These are phyloP conservation scores for Oxytropis ochrocephala DNA, from an alignment of 306 rosid species.

Conservation along the genomic window DNA sequence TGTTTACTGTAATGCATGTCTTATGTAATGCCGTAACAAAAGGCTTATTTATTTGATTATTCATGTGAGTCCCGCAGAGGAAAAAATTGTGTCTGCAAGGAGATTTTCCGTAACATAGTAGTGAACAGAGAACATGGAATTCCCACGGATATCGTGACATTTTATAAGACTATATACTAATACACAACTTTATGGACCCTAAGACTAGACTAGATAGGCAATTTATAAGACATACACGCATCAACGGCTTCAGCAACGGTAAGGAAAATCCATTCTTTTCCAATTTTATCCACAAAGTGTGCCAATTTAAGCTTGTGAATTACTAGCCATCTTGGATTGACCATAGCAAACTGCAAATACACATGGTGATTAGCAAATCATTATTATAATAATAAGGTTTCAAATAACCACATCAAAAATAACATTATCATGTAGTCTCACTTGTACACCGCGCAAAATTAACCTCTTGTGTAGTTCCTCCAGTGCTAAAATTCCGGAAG, in stretches of 20 bases:
- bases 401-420: not conserved
- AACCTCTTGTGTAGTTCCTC: slow-evolving; percentile 72
- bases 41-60: not conserved
- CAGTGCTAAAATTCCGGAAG: slow-evolving; percentile 66
- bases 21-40: too few relatives aligned
- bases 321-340: slow-evolving; percentile 74
- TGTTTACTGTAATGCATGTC: too few relatives aligned
- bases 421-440: slow-evolving; percentile 14
- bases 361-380: not conserved
- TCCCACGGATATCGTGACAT: not conserved
- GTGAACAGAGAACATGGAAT: not conserved
- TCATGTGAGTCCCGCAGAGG: not conserved
- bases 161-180: not conserved
- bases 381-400: not conserved
- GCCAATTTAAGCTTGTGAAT: slow-evolving; percentile 73
- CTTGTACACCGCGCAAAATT: slow-evolving; percentile 43
- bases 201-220: too few relatives aligned
- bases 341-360: slow-evolving; percentile 60
- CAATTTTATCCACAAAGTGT: slow-evolving; percentile 65
- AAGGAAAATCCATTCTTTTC: slow-evolving; percentile 54
- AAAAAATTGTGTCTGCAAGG: not conserved
- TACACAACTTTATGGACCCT: not conserved
- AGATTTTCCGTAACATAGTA: not conserved
- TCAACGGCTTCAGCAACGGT: slow-evolving; percentile 77
- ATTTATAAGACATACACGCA: slow-evolving; percentile 38